Evolutionary conservation across 2,329 filamentous ascomycete species (phyloP).

Genomic region (Rhynchosporium agropyri): DNA sequence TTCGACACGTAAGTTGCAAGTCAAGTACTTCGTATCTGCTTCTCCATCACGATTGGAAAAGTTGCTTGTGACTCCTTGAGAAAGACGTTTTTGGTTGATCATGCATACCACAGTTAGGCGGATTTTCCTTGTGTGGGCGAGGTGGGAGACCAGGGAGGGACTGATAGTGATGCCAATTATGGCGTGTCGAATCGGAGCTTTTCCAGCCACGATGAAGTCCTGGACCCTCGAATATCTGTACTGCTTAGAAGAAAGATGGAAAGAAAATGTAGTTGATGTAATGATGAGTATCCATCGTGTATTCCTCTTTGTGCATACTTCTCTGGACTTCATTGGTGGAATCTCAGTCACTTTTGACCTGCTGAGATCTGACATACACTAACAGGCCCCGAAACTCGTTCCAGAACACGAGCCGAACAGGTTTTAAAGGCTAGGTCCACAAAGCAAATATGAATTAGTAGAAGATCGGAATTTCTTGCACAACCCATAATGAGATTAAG

Average conservation of each 20-base stretch:
- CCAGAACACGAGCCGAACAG: constrained; percentile 10
- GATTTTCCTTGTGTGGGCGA: constrained; percentile 8
- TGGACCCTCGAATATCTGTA: background rate
- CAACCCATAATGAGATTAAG: background rate
- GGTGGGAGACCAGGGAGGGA: background rate
- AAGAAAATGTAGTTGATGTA: background rate
- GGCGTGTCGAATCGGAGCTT: constrained; percentile 14
- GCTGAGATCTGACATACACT: constrained; percentile 9
- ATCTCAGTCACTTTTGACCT: background rate
- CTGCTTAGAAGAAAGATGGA: background rate
- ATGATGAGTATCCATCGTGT: no score
- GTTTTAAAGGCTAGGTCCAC: background rate
- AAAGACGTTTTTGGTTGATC: constrained; percentile 11
- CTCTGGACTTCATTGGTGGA: constrained; percentile 8
- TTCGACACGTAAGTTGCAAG: no score
- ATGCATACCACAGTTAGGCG: constrained; percentile 5
- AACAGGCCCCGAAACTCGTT: constrained; percentile 5
- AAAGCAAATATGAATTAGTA: background rate
- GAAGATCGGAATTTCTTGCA: background rate
- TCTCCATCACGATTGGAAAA: background rate
- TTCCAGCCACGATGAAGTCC: constrained; percentile 17
- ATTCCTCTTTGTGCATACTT: background rate
- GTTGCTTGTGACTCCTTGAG: constrained; percentile 12
- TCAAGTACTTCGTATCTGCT: background rate
- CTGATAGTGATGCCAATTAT: background rate